Percentiles rank a stretch among this genome's conserved stretches.
Evolutionary conservation across 305 asterid species (phyloP).

Genomic region (Fraxinus sp.): DNA sequence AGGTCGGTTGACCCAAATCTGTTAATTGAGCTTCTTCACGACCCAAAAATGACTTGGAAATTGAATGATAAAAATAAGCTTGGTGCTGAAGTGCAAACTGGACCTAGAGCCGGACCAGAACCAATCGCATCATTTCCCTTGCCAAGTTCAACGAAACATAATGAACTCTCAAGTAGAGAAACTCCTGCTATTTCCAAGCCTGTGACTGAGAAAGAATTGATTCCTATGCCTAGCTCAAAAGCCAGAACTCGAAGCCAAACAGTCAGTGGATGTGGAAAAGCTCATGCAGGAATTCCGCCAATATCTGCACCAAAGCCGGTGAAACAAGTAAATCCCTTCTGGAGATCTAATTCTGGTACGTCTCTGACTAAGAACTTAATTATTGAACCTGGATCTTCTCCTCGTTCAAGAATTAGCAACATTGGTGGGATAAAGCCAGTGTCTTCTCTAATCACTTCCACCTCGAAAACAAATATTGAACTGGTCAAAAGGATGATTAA

Average conservation of each 20-base stretch:
- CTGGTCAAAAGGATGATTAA: background rate
- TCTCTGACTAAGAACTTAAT: constrained; percentile 3
- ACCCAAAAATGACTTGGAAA: constrained; percentile 40
- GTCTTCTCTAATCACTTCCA: constrained; percentile 17
- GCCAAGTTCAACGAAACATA: constrained; percentile 11
- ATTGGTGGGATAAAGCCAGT: constrained; percentile 14
- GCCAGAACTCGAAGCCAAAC: constrained; percentile 5
- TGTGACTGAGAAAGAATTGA: background rate
- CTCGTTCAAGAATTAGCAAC: background rate
- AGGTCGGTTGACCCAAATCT: constrained; percentile 30
- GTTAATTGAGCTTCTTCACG: constrained; percentile 29
- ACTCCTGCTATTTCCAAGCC: constrained; percentile 9
- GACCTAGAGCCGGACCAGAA: constrained; percentile 22
- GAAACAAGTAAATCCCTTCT: constrained; percentile 7
- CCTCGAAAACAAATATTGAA: constrained; percentile 21
- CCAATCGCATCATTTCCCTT: background rate
- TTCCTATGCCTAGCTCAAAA: constrained; percentile 6
- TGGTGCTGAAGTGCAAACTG: constrained; percentile 10
- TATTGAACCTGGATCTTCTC: constrained; percentile 9
- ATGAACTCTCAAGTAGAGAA: constrained; percentile 2
- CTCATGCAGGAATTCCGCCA: constrained; percentile 1
- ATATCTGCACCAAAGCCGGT: constrained; percentile 19
- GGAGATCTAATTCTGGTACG: constrained; percentile 9
- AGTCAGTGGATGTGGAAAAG: constrained; percentile 8
- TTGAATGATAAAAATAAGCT: constrained; percentile 20